Evolutionary conservation across 2,329 filamentous ascomycete genomes (phyloP), one percentile per base, ranked within the genome.

Genomic region (Aspergillus tanneri): DNA sequence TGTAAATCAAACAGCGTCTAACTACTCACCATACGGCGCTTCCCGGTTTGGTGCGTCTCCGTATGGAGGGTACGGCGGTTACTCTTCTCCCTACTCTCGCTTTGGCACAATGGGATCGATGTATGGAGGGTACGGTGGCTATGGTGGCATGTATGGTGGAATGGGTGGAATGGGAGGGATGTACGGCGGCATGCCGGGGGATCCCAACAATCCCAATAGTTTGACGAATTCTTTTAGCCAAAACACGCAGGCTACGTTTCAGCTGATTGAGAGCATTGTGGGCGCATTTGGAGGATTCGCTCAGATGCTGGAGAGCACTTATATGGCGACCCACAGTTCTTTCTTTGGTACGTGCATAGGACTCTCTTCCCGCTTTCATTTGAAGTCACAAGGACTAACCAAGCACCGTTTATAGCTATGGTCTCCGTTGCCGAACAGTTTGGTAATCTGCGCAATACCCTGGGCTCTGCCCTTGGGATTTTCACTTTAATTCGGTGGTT

Each of bases 231-330:
- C 88, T 44, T 96, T 97, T 77, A 89, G 85, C 67, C 91, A 95
- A 70, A 93, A 88, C 75, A 99, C 95, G 0, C 88, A 93, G 61
- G 89, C 92, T 9, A 99, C 93, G 0, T 99, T 99, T 66, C 93
- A 97, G 77, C 90, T 99, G 80, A 90, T 99, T 43, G 93, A 99
- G 74, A 93, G 91, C 60, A 88, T 99, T 49, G 93, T 99, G 11
- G 89, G 90, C 19, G 91, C 93, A 2, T 99, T 99, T 76, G 91
- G 91, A 16, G 93, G 95, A 0, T 97, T 99, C 67, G 90, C 95
- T 10, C 93, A 99, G 76, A 99, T 99, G 93, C 80, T 99, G 22
- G 93, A 99, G 74, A 97, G 93, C 76, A 97, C 93, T 9, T 99
- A 96, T 64, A 99, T 99, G 95, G 93, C 95, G 23, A 99, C 93